A percentile compares a stretch with the other conserved stretches of the same genome.
Conservation (phyloP, 805 yeast genomes). For the Helenozyma baotianmanensis region DNA sequence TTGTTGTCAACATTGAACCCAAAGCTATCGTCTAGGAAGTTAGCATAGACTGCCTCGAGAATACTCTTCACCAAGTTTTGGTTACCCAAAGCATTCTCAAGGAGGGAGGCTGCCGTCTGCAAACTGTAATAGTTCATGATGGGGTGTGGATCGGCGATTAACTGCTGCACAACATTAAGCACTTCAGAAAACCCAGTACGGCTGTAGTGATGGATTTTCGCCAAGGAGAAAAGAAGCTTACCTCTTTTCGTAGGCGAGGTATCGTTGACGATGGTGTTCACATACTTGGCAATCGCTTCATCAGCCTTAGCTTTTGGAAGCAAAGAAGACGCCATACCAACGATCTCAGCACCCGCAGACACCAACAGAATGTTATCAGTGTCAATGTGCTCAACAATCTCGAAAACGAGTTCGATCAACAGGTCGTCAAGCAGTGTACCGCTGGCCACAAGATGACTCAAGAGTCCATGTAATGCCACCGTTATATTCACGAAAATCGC, state of each 20-base stretch:
- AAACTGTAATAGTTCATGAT: slow-evolving; percentile 72
- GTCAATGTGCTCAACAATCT: slow-evolving; percentile 44
- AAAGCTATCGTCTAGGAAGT: slow-evolving; percentile 33
- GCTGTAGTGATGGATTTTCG: slow-evolving; percentile 24
- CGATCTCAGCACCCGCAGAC: slow-evolving; percentile 48
- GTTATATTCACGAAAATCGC: slow-evolving; percentile 61
- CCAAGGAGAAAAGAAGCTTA: slow-evolving; percentile 23
- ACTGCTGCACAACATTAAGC: slow-evolving; percentile 52
- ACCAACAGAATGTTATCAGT: slow-evolving; percentile 38
- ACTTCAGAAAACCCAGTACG: slow-evolving; percentile 37
- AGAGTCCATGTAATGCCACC: slow-evolving; percentile 56
- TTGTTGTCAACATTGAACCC: slow-evolving; percentile 32
- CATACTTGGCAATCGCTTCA: slow-evolving; percentile 24
- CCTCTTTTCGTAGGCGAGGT: slow-evolving; percentile 62
- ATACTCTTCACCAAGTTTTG: slow-evolving; percentile 40
- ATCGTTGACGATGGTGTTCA: slow-evolving; percentile 62
- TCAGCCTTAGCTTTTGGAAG: slow-evolving; percentile 19
- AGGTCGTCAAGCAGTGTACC: slow-evolving; percentile 22
- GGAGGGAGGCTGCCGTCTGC: slow-evolving; percentile 50
- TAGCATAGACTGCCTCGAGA: slow-evolving; percentile 21
- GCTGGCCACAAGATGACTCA: slow-evolving; percentile 20
- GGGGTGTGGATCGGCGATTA: slow-evolving; percentile 80
- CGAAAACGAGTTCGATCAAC: slow-evolving; percentile 43
- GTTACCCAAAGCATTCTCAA: slow-evolving; percentile 53
- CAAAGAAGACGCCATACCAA: slow-evolving; percentile 44